Evolutionary conservation across 2,329 filamentous ascomycete species (phyloP).

Genomic region (Talaromyces sp.): DNA sequence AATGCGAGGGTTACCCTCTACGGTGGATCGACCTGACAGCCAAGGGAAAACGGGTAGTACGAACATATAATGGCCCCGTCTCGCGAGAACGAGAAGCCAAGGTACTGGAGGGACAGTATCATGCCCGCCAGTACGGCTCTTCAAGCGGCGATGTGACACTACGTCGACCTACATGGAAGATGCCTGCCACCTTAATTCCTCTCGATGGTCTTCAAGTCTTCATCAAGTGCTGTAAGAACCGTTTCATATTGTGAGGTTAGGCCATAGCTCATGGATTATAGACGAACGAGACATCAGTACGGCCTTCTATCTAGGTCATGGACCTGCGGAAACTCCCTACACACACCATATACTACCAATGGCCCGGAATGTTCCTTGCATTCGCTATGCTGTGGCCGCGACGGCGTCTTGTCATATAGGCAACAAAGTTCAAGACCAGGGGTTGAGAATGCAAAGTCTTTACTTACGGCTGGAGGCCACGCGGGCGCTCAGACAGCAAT

Average conservation of each 20-base stretch:
- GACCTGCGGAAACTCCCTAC: neutral
- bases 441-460: neutral
- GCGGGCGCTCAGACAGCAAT: neutral
- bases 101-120: no score
- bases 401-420: neutral
- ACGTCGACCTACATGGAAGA: neutral
- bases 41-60: neutral
- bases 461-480: neutral
- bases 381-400: neutral
- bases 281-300: neutral
- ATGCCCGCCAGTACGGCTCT: neutral
- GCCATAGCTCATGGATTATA: neutral
- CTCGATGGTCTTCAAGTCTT: neutral
- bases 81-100: neutral
- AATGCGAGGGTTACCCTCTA: constrained; percentile 2
- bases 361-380: neutral
- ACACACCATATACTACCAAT: neutral
- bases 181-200: neutral
- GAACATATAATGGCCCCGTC: neutral
- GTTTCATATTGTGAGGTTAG: no score
- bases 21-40: neutral
- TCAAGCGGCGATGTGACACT: neutral
- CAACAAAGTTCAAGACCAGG: neutral
- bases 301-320: neutral
- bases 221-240: neutral